Evolutionary conservation across 2,329 filamentous ascomycete species (phyloP).

Genomic region (Aureobasidium sp.): DNA sequence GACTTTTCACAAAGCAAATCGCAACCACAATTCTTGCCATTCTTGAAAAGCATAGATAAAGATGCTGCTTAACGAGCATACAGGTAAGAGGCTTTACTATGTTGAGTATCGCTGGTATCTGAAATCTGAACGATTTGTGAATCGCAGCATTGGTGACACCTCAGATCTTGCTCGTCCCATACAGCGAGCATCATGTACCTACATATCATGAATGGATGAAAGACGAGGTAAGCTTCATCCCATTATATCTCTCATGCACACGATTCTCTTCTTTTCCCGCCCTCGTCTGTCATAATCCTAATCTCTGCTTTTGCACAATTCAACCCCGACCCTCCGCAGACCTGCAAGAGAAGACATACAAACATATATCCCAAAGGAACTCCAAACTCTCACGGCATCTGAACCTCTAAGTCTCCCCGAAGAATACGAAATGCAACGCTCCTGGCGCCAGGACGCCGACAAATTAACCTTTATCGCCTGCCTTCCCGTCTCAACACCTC

Average conservation of each 20-base stretch:
- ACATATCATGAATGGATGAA: conserved; percentile 91
- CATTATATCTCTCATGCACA: not conserved
- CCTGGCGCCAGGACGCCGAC: conserved; percentile 73
- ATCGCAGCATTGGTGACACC: conserved; percentile 58
- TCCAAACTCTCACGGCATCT: conserved; percentile 80
- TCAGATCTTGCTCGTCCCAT: conserved; percentile 71
- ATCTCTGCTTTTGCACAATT: not conserved
- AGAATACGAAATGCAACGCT: conserved; percentile 85
- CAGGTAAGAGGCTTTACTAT: conserved; percentile 26
- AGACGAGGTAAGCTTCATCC: conserved; percentile 49
- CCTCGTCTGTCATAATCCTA: not conserved
- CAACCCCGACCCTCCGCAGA: no score
- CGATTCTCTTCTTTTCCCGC: not conserved
- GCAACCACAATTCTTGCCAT: not conserved
- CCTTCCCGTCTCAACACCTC: conserved; percentile 33
- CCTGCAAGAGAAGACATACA: not conserved
- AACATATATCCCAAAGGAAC: conserved; percentile 44
- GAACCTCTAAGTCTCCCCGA: conserved; percentile 72
- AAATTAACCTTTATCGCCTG: conserved; percentile 92
- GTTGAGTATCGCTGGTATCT: no score
- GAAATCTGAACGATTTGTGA: not conserved
- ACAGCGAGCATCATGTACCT: conserved; percentile 71
- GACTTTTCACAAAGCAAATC: not conserved
- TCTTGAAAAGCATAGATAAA: not conserved
- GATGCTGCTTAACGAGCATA: conserved; percentile 39